phyloP scores from a whole-genome alignment of 83 land plant genomes.

The Diphasiastrum complanatum region DNA sequence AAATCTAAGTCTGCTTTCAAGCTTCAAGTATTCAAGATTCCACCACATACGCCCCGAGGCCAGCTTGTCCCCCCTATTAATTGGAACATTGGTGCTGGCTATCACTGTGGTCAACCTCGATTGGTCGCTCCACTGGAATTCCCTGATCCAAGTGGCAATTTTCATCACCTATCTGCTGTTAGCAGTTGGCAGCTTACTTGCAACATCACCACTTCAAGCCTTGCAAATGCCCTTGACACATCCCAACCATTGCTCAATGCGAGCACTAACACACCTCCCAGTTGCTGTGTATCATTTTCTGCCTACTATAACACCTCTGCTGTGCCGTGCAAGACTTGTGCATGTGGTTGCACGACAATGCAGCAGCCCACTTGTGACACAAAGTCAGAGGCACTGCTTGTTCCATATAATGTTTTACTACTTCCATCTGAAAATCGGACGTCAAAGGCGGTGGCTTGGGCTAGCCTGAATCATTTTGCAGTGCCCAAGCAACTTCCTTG shows the following conservation, averaged over 20 bases:
- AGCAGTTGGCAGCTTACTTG: conserved; percentile 74
- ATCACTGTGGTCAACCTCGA: conserved; percentile 55
- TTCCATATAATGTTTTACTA: conserved; percentile 58
- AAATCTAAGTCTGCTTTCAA: conserved; percentile 55
- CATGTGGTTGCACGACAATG: conserved; percentile 53
- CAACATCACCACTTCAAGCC: conserved; percentile 55
- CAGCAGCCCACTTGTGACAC: conserved; percentile 37
- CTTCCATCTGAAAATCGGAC: conserved; percentile 71
- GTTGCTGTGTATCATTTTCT: conserved; percentile 83
- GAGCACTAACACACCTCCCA: conserved; percentile 20
- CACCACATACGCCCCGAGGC: conserved; percentile 55
- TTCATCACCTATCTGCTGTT: conserved; percentile 34
- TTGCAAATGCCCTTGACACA: background rate
- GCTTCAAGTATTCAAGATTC: conserved; percentile 57
- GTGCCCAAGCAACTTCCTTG: conserved; percentile 50
- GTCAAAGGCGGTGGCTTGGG: conserved; percentile 50
- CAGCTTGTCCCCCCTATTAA: conserved; percentile 51
- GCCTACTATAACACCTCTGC: conserved; percentile 64
- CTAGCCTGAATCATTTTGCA: conserved; percentile 37
- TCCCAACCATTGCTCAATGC: background rate
- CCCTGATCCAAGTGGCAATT: conserved; percentile 59
- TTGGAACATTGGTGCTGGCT: conserved; percentile 36
- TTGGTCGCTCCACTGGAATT: conserved; percentile 48
- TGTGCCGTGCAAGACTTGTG: conserved; percentile 63
- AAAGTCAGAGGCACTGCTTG: conserved; percentile 43